Conservation (phyloP, 2,329 filamentous ascomycete species). For the Rugonectria rugulosa region DNA sequence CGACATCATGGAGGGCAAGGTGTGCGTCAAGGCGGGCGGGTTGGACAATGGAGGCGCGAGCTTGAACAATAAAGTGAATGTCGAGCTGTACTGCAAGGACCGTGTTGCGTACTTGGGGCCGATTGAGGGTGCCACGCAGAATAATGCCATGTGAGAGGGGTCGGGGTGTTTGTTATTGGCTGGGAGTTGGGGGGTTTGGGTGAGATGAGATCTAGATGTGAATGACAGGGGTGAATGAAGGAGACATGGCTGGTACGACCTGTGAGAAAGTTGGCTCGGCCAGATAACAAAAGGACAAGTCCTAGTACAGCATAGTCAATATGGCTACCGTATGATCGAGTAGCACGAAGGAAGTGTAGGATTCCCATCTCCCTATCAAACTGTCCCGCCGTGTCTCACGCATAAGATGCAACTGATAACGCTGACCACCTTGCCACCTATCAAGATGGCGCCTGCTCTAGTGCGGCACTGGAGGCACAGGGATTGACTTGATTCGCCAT, state of each 20-base stretch:
- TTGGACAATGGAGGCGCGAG: constrained; percentile 57
- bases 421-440: no score
- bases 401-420: not conserved
- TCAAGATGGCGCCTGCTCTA: no score
- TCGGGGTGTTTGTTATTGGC: not conserved
- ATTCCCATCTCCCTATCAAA: no score
- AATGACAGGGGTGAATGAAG: not conserved
- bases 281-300: no score
- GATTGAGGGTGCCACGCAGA: constrained; percentile 57
- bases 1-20: constrained; percentile 59
- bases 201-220: constrained; percentile 1
- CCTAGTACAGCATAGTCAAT: no score
- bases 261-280: no score
- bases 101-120: constrained; percentile 53
- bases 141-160: constrained; percentile 28
- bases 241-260: no score
- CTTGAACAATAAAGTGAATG: constrained; percentile 50
- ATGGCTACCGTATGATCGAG: no score
- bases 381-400: no score
- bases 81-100: constrained; percentile 63
- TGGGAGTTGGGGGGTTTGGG: not conserved
- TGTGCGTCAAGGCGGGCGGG: constrained; percentile 59
- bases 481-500: not conserved
- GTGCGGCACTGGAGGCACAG: no score
- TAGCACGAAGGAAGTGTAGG: no score